Percentiles rank a stretch among this genome's conserved stretches.
phyloP scores from a whole-genome alignment of 2,329 filamentous ascomycete species.

The Talaromyces sp. region DNA sequence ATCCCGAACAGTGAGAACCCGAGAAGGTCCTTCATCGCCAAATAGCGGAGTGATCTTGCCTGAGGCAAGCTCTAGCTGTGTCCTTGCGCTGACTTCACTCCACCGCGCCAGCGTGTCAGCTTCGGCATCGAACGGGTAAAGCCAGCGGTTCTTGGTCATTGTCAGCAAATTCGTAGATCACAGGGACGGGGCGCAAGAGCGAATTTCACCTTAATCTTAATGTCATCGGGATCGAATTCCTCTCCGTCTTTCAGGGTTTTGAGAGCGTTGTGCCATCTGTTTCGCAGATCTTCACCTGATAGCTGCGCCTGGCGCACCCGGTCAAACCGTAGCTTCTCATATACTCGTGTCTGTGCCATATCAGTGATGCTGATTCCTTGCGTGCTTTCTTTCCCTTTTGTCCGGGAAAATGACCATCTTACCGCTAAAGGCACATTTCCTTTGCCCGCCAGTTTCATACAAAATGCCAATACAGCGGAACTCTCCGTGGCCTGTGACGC shows the following conservation, averaged over 20 bases:
- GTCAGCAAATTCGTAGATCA: not conserved
- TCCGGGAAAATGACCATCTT: constrained; percentile 11
- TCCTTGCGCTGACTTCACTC: constrained; percentile 34
- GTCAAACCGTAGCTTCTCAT: constrained; percentile 19
- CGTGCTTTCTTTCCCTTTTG: not conserved
- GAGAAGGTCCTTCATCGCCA: constrained; percentile 6
- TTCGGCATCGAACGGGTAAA: constrained; percentile 45
- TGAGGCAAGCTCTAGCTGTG: constrained; percentile 29
- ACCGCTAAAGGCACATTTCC: constrained; percentile 10
- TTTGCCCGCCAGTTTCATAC: constrained; percentile 10
- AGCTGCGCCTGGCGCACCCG: constrained; percentile 18
- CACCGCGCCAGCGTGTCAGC: constrained; percentile 38
- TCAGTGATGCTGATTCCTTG: not conserved
- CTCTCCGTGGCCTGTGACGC: constrained; percentile 65
- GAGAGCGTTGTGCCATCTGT: constrained; percentile 19
- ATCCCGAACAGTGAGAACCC: constrained; percentile 10
- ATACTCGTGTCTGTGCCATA: constrained; percentile 13
- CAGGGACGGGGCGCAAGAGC: not conserved
- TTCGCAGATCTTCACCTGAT: constrained; percentile 17
- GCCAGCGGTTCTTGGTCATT: constrained; percentile 35
- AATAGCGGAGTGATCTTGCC: constrained; percentile 37
- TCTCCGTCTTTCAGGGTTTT: constrained; percentile 15
- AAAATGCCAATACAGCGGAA: constrained; percentile 36
- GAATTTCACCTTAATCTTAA: constrained; percentile 34
- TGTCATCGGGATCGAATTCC: constrained; percentile 40